Evolutionary conservation across 2,329 filamentous ascomycete genomes (phyloP).

Genomic region (Leptographium wingfieldii): DNA sequence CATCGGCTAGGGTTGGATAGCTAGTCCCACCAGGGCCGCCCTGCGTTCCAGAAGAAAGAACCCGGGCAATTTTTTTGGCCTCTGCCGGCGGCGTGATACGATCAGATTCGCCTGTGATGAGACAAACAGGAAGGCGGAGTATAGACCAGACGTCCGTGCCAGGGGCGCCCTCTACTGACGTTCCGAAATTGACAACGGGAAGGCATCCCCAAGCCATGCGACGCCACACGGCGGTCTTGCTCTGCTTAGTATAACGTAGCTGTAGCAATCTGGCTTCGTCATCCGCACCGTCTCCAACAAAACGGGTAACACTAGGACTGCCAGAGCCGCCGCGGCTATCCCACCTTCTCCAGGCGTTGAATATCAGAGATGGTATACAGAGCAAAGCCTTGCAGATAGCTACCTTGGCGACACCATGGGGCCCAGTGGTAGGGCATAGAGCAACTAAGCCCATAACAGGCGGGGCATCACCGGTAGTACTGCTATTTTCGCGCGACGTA

Average conservation of each 20-base stretch:
- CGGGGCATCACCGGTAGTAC: conserved; percentile 21
- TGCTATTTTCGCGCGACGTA: conserved; percentile 23
- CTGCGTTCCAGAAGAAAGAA: neutral
- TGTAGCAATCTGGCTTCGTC: conserved; percentile 55
- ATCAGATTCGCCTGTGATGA: conserved; percentile 70
- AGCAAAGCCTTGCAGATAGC: conserved; percentile 43
- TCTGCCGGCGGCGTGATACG: conserved; percentile 41
- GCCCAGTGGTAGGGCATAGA: conserved; percentile 64
- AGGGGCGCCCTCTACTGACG: conserved; percentile 51
- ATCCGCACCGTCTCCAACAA: conserved; percentile 57
- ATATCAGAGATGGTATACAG: conserved; percentile 56
- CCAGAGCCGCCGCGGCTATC: conserved; percentile 67
- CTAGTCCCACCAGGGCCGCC: neutral
- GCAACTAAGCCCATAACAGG: conserved; percentile 51
- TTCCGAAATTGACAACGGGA: conserved; percentile 42
- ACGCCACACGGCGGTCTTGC: conserved; percentile 67
- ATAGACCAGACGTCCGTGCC: conserved; percentile 59
- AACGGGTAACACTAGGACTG: conserved; percentile 67
- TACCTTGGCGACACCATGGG: conserved; percentile 41
- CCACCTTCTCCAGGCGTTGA: conserved; percentile 64
- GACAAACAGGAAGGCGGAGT: conserved; percentile 59
- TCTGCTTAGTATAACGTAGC: conserved; percentile 68
- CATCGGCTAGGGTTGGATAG: conserved; percentile 16
- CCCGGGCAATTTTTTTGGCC: conserved; percentile 22
- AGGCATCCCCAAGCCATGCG: conserved; percentile 66